Conservation (phyloP, 371 early-diverging fungal species). For the Saksenaea oblongispora region DNA sequence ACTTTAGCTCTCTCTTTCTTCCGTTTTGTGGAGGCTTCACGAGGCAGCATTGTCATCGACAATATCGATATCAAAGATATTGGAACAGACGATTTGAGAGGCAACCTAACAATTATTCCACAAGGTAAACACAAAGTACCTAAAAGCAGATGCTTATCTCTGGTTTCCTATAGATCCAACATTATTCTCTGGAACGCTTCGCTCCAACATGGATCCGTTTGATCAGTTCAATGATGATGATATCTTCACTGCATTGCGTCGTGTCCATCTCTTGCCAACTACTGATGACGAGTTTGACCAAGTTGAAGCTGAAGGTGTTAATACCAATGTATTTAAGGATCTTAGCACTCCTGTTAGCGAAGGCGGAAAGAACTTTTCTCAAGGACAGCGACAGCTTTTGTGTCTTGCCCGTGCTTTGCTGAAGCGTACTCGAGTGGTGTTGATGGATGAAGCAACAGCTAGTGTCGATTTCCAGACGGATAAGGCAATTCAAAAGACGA, state of each 20-base stretch:
- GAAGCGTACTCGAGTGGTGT: slow-evolving; percentile 35
- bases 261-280: slow-evolving; percentile 53
- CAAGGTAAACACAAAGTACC: slow-evolving; percentile 37
- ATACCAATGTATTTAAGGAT: slow-evolving; percentile 51
- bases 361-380: slow-evolving; percentile 77
- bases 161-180: slow-evolving; percentile 49
- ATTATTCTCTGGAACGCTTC: slow-evolving; percentile 65
- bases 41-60: slow-evolving; percentile 75
- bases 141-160: neutral
- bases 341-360: slow-evolving; percentile 50
- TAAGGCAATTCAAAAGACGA: slow-evolving; percentile 64
- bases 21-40: slow-evolving; percentile 68
- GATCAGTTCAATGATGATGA: slow-evolving; percentile 59
- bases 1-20: slow-evolving; percentile 75
- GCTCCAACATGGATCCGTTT: slow-evolving; percentile 72
- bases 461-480: slow-evolving; percentile 74
- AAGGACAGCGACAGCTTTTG: slow-evolving; percentile 87
- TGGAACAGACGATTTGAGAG: slow-evolving; percentile 72
- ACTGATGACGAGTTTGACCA: slow-evolving; percentile 11
- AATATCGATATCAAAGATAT: slow-evolving; percentile 72
- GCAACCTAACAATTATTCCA: slow-evolving; percentile 72
- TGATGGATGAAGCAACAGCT: slow-evolving; percentile 82
- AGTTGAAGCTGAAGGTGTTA: slow-evolving; percentile 32
- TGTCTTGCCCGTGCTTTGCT: slow-evolving; percentile 81
- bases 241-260: slow-evolving; percentile 67